These are phyloP conservation scores for Magnolia officinalis DNA, from an alignment of 164 flowering plant species.

Conservation along the genomic window DNA sequence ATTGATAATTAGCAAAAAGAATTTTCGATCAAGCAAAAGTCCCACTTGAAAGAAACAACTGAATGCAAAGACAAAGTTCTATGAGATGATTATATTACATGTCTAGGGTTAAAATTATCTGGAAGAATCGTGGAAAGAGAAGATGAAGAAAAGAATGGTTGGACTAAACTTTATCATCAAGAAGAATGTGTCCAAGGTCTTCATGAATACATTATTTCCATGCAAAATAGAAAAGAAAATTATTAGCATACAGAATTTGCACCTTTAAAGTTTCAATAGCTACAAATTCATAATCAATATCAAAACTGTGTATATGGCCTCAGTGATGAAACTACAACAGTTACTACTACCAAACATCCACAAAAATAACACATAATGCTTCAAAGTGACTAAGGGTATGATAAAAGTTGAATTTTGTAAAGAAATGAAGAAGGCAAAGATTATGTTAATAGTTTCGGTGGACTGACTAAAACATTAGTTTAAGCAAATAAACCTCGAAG, in stretches of 20 bases:
- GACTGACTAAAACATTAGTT: background rate
- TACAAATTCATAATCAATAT: background rate
- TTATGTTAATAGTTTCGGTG: background rate
- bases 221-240: constrained; percentile 3
- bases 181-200: constrained; percentile 15
- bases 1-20: too few species aligned
- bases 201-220: constrained; percentile 8
- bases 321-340: too few species aligned
- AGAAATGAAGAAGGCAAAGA: background rate
- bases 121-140: background rate
- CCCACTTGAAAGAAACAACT: background rate
- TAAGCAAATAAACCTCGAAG: background rate
- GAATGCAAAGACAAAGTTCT: background rate
- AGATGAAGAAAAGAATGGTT: background rate
- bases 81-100: background rate
- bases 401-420: background rate
- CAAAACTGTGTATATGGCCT: too few species aligned
- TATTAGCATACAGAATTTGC: background rate
- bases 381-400: background rate
- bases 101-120: background rate
- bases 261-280: background rate
- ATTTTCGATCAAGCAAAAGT: too few species aligned
- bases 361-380: background rate
- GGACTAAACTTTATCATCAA: constrained; percentile 15
- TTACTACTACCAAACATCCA: background rate